A percentile compares a stretch with the other conserved stretches of the same genome.
phyloP scores from a whole-genome alignment of 225 moss, liverwort and hornwort genomes.

The Physcomitrium patens region DNA sequence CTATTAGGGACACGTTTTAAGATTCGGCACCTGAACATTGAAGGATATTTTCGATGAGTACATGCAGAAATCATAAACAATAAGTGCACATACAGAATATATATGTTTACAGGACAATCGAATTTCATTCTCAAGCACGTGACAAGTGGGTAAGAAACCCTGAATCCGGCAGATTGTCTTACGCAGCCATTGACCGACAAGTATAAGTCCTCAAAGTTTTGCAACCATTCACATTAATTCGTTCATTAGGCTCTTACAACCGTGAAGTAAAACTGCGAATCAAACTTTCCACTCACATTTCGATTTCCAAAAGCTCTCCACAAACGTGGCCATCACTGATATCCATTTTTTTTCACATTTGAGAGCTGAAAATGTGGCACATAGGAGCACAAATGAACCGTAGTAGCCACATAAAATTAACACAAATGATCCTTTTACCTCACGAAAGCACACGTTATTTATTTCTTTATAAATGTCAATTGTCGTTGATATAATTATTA shows the following conservation, averaged over 20 bases:
- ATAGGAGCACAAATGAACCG: conserved; percentile 22
- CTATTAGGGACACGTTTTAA: conserved; percentile 92
- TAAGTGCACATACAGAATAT: neutral
- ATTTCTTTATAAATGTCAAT: neutral
- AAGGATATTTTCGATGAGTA: conserved; percentile 23
- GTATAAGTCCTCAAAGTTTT: neutral
- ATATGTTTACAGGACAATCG: too few relatives aligned
- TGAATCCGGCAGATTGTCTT: too few relatives aligned
- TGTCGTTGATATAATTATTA: neutral
- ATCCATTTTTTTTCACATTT: conserved; percentile 38
- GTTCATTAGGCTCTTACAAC: conserved; percentile 7
- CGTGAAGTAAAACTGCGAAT: conserved; percentile 18
- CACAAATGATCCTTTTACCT: neutral
- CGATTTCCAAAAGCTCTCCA: conserved; percentile 40
- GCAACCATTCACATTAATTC: conserved; percentile 3
- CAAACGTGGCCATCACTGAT: conserved; percentile 26
- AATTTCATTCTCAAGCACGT: too few relatives aligned
- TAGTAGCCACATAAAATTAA: conserved; percentile 1
- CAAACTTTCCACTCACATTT: conserved; percentile 37
- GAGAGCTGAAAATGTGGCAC: conserved; percentile 37
- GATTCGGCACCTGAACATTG: conserved; percentile 85
- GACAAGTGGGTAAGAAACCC: too few relatives aligned
- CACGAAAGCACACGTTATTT: neutral
- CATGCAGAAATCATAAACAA: conserved; percentile 5
- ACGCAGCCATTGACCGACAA: too few relatives aligned